phyloP scores from a whole-genome alignment of 164 flowering plant species.

The Pachysandra terminalis region DNA sequence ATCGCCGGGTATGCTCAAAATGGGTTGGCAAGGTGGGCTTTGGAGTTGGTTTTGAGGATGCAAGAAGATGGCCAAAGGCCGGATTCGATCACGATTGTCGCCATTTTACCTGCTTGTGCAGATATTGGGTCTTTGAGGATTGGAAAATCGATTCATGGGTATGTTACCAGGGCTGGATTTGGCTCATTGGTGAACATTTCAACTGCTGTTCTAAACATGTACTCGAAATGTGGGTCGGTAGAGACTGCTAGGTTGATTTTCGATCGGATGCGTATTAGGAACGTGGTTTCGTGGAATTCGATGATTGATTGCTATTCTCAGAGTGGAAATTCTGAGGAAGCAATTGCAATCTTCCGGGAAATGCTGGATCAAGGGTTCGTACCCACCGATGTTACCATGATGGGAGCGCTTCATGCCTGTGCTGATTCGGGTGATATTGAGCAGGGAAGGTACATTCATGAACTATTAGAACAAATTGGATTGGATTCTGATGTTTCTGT shows the following conservation, averaged over 20 bases:
- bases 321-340: slow-evolving; percentile 56
- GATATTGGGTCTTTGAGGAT: slow-evolving; percentile 40
- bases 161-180: slow-evolving; percentile 53
- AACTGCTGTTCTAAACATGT: slow-evolving; percentile 74
- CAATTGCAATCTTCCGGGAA: slow-evolving; percentile 46
- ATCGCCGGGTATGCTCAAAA: slow-evolving; percentile 76
- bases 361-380: slow-evolving; percentile 66
- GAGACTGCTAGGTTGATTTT: slow-evolving; percentile 56
- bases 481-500: slow-evolving; percentile 58
- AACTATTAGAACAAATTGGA: slow-evolving; percentile 36
- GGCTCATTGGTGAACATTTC: slow-evolving; percentile 54
- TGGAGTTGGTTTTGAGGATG: slow-evolving; percentile 60
- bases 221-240: slow-evolving; percentile 60
- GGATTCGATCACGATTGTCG: slow-evolving; percentile 61
- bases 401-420: slow-evolving; percentile 76
- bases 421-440: slow-evolving; percentile 64
- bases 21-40: slow-evolving; percentile 48
- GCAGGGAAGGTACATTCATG: slow-evolving; percentile 53
- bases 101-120: slow-evolving; percentile 65
- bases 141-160: slow-evolving; percentile 74
- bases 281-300: slow-evolving; percentile 82
- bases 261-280: slow-evolving; percentile 54
- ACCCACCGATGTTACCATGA: slow-evolving; percentile 67
- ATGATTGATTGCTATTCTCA: slow-evolving; percentile 82
- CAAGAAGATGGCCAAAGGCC: slow-evolving; percentile 50